Conservation (phyloP, 345 rosid genomes). For the Lepidium africanum region DNA sequence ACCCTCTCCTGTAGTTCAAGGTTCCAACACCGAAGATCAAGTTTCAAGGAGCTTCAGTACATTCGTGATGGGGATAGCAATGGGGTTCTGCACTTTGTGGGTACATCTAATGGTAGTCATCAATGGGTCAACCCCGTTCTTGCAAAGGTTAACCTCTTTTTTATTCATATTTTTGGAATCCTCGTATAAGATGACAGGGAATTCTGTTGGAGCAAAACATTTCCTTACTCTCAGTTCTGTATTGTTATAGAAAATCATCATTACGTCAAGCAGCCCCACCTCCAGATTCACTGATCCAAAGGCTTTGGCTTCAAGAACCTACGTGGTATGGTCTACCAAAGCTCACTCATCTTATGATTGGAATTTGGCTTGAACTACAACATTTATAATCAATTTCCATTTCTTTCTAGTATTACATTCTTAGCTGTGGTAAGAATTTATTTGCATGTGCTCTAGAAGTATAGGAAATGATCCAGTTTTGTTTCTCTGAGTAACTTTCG, state of each 20-base stretch:
- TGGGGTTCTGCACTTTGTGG: conserved; percentile 81
- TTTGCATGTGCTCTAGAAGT: not conserved
- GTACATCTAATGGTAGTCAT: conserved; percentile 88
- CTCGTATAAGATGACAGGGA: not conserved
- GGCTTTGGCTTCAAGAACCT: conserved; percentile 74
- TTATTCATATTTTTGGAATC: not conserved
- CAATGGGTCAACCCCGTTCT: conserved; percentile 97
- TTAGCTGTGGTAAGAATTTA: not conserved
- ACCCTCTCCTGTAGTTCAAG: conserved; percentile 34
- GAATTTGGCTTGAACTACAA: not conserved
- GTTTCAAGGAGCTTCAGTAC: conserved; percentile 93
- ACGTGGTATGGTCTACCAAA: conserved; percentile 45
- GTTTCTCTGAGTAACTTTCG: not conserved
- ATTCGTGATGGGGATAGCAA: conserved; percentile 98
- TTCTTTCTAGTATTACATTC: not conserved
- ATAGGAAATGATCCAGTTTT: not conserved
- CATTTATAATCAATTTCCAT: not conserved
- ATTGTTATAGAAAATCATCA: conserved; percentile 51
- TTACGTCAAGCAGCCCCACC: conserved; percentile 75
- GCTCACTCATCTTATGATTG: not conserved
- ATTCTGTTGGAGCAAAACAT: not conserved
- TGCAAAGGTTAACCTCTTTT: conserved; percentile 52
- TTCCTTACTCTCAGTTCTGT: conserved; percentile 2
- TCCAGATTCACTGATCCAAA: conserved; percentile 87
- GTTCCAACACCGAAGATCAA: conserved; percentile 76